phyloP scores from a whole-genome alignment of 73 alveolate species.

The Durusdinium trenchii region DNA sequence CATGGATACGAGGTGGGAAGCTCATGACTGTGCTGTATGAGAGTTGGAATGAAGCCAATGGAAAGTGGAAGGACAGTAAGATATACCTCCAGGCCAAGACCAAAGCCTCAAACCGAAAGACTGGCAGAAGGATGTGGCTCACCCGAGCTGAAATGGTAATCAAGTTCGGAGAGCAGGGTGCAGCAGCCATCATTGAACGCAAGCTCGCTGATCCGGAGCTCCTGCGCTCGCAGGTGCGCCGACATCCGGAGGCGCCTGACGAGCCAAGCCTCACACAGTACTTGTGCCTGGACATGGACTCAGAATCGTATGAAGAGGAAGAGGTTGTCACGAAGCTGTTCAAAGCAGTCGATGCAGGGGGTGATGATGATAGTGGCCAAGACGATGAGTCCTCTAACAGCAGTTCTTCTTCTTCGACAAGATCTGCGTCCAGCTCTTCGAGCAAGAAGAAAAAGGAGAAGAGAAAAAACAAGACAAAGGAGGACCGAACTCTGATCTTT shows the following conservation, averaged over 20 bases:
- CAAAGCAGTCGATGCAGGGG: not conserved
- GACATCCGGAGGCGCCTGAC: slow-evolving; percentile 15
- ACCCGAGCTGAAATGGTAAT: not conserved
- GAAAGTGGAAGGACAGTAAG: not conserved
- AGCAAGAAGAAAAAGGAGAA: not conserved
- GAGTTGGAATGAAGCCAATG: not conserved
- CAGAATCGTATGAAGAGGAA: not conserved
- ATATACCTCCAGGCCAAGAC: not conserved
- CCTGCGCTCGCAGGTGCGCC: not conserved
- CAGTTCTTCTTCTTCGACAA: too few species aligned
- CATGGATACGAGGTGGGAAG: not conserved
- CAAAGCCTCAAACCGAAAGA: not conserved
- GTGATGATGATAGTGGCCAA: not conserved
- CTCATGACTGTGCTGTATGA: not conserved
- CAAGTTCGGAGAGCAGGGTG: not conserved
- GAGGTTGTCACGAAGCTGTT: not conserved
- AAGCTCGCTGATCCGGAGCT: not conserved
- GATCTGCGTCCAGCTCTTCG: not conserved
- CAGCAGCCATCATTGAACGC: not conserved
- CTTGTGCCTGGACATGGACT: not conserved
- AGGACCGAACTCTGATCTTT: too few species aligned
- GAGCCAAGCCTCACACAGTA: not conserved
- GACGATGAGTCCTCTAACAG: too few species aligned
- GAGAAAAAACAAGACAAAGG: too few species aligned
- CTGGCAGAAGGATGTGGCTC: not conserved